Percentiles rank a stretch among this genome's conserved stretches.
phyloP scores from a whole-genome alignment of 2,329 filamentous ascomycete species.

The Claviceps sp. region DNA sequence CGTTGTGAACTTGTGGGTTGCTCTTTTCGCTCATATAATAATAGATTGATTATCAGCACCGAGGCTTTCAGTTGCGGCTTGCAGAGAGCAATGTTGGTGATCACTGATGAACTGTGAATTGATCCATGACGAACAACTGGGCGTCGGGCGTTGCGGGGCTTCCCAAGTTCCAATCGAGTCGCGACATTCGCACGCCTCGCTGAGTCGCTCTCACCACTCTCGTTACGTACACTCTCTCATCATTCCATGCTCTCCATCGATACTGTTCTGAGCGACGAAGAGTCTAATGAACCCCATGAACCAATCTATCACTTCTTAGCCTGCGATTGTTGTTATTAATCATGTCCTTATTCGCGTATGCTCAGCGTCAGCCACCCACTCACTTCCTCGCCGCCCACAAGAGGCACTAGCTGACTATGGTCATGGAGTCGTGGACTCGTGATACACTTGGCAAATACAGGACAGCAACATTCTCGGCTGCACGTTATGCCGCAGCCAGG shows the following conservation, averaged over 20 bases:
- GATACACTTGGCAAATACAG: slow-evolving; percentile 18
- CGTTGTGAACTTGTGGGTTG: too few relatives aligned
- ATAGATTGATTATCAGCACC: too few relatives aligned
- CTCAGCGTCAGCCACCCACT: not conserved
- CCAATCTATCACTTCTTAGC: not conserved
- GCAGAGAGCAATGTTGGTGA: not conserved
- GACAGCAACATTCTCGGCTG: slow-evolving; percentile 40
- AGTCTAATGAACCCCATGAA: not conserved
- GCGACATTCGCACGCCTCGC: not conserved
- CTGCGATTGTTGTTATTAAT: not conserved
- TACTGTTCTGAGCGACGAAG: not conserved
- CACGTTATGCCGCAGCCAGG: slow-evolving; percentile 45
- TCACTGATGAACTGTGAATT: not conserved
- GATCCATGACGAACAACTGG: not conserved
- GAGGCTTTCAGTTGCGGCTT: not conserved
- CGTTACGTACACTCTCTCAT: too few relatives aligned
- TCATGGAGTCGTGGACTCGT: not conserved
- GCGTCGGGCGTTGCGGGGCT: not conserved
- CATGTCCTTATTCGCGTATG: slow-evolving; percentile 38
- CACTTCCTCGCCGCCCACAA: not conserved
- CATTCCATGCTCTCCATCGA: too few relatives aligned
- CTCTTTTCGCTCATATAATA: too few relatives aligned
- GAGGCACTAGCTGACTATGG: too few relatives aligned
- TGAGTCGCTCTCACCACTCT: too few relatives aligned
- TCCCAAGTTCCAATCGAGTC: not conserved